Evolutionary conservation across 495 filamentous ascomycete genomes (phyloP), one percentile per base, ranked within the genome.

Genomic region (Neurospora sp.): DNA sequence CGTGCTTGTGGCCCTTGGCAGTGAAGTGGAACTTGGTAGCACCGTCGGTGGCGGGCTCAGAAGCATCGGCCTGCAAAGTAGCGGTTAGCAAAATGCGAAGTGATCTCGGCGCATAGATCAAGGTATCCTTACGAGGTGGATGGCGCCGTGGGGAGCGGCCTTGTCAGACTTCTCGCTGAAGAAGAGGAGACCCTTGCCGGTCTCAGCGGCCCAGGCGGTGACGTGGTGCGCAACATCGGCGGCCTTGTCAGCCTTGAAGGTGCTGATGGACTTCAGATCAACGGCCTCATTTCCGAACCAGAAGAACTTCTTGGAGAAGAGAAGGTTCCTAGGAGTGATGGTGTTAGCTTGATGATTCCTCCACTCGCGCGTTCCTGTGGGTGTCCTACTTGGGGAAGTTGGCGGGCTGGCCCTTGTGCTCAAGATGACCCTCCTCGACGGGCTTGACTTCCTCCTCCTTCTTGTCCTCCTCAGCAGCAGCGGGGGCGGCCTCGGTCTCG

Each of bases 121-220:
- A 12, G 18, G 22, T 48, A 68, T 7, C 71, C 91, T 77, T 87
- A 97, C 94, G 76, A 98, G 81, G 80, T 94, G 94, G 82, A 97
- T 89, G 75, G 94, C 91, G 71, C 93, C 92, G 73, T 89, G 86
- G 40, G 94, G 94, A 68, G 86, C 88, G 66, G 85, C 84, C 89
- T 95, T 97, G 81, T 94, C 89, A 71, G 91, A 88, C 91, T 98
- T 98, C 78, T 82, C 80, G 82, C 90, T 89, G 83, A 93, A 93
- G 87, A 96, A 97, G 41, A 98, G 85, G 8, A 99, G 91, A 82
- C 96, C 96, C 88, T 96, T 97, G 79, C 96, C 94, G 73, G 96
- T 98, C 84, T 96, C 89, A 74, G 87, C 90, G 71, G 94, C 93
- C 91, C 96, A 97, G 53, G 96, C 91, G 76, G 89, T 91, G 76